Evolutionary conservation across 768 basidiomycete species (phyloP), one percentile per base, ranked within the genome.

Genomic region (Russula griseocarnosa): DNA sequence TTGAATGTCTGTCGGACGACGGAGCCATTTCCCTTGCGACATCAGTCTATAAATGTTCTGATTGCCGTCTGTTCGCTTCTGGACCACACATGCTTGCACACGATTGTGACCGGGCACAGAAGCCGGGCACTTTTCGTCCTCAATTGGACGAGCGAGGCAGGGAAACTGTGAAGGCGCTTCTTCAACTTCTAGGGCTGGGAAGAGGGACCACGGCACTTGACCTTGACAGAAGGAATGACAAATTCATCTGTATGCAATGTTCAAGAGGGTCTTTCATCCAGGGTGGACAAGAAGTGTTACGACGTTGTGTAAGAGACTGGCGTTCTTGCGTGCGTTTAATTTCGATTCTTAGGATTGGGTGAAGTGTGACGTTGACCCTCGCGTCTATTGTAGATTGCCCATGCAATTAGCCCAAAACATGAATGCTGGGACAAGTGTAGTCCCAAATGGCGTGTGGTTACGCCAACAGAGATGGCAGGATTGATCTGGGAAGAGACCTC

Each of bases 151-250:
- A 57, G 8, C 38, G 16, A 14, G 62, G 62, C 30, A 32, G 50
- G 20, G 42, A 44, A 30, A 51, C 56, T 13, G 62, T 46, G 30
- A 56, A 34, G 20, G 22, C 24, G 11, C 55, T 63, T 34, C 55
- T 63, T 42, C 38, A 52, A 40, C 14, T 52, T 26, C n/a, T 63
- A 26, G 30, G 24, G 13, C 56, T 63, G 18, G 56, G 50, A 26
- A 38, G 18, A 14, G 22, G 52, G 10, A 63, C 62, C n/a, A 58
- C 55, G 34, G 40, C 55, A 5, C 49, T 58, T 30, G 62, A 63
- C 1, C 55, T 63, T 9, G 62, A 63, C 62, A 58, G 50, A 34
- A 56, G 62, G 46, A 52, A 63, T 30, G 62, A 63, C n/a, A 63
- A n/a, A 26, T 58, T 63, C 14, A 50, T 53, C 1, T 63, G 62